phyloP scores from a whole-genome alignment of 768 basidiomycete species.

The Trametes punicea region DNA sequence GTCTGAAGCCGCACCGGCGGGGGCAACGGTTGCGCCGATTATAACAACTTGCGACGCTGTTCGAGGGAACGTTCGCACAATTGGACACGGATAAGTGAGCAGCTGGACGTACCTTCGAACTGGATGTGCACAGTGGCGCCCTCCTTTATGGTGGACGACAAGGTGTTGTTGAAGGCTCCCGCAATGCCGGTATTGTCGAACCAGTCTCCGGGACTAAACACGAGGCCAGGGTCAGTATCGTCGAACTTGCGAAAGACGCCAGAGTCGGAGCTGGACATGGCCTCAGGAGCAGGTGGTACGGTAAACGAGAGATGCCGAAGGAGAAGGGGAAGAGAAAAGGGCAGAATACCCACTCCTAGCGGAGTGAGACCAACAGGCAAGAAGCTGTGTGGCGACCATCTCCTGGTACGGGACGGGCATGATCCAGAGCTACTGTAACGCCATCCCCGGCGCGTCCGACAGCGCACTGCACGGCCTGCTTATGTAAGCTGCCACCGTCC shows the following conservation, averaged over 20 bases:
- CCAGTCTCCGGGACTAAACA: constrained; percentile 10
- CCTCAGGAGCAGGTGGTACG: not conserved
- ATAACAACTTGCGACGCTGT: constrained; percentile 22
- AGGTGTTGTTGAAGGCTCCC: constrained; percentile 10
- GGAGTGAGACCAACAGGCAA: not conserved
- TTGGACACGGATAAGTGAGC: not conserved
- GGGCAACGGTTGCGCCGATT: constrained; percentile 16
- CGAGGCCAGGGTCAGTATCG: constrained; percentile 8
- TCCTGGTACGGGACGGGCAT: not conserved
- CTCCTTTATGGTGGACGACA: not conserved
- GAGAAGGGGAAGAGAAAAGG: not conserved
- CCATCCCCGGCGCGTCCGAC: not conserved
- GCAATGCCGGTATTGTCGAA: not conserved
- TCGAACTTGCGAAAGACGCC: constrained; percentile 8
- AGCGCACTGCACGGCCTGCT: too few species aligned
- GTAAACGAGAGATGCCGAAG: not conserved
- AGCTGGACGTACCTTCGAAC: constrained; percentile 5
- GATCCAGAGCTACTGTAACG: too few species aligned
- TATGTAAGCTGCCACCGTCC: too few species aligned
- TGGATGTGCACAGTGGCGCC: not conserved
- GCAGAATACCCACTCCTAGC: not conserved
- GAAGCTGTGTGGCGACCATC: constrained; percentile 11
- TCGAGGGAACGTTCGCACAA: not conserved
- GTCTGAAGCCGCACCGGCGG: not conserved
- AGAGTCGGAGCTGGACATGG: not conserved